These are phyloP conservation scores for Alternaria postmessia DNA, from an alignment of 2,329 filamentous ascomycete genomes.

Conservation along the genomic window DNA sequence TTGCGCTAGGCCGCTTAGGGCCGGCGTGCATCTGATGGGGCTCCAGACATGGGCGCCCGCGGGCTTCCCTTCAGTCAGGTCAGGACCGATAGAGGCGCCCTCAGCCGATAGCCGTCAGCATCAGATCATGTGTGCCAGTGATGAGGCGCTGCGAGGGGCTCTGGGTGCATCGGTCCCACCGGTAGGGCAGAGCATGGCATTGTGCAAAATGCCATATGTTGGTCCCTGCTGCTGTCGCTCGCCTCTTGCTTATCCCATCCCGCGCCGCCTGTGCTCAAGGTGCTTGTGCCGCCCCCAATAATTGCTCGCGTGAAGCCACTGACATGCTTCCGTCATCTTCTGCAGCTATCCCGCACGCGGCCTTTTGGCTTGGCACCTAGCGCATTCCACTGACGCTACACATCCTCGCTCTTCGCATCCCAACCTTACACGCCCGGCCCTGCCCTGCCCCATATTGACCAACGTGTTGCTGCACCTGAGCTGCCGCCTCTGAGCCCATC, in stretches of 20 bases:
- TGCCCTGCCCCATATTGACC: constrained; percentile 1
- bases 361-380: constrained; percentile 23
- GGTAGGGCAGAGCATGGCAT: constrained; percentile 14
- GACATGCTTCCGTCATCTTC: constrained; percentile 17
- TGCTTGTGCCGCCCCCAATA: constrained; percentile 5
- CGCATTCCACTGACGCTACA: constrained; percentile 19
- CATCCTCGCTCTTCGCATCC: constrained; percentile 17
- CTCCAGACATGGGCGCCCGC: not conserved
- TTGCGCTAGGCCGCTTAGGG: not conserved
- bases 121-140: constrained; percentile 6
- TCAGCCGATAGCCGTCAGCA: constrained; percentile 2
- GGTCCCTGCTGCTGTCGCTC: constrained; percentile 7
- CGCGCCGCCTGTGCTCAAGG: constrained; percentile 6
- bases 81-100: constrained; percentile 1
- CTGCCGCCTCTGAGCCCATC: not conserved
- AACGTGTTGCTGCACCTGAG: constrained; percentile 1
- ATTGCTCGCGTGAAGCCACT: constrained; percentile 16
- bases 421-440: constrained; percentile 10
- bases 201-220: constrained; percentile 15
- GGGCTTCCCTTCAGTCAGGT: not conserved
- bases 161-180: constrained; percentile 17
- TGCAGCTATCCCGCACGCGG: constrained; percentile 20
- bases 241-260: constrained; percentile 5
- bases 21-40: not conserved
- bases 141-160: constrained; percentile 1